phyloP scores from a whole-genome alignment of 139 green algal genomes.

The Limnomonas spitsbergensis region DNA sequence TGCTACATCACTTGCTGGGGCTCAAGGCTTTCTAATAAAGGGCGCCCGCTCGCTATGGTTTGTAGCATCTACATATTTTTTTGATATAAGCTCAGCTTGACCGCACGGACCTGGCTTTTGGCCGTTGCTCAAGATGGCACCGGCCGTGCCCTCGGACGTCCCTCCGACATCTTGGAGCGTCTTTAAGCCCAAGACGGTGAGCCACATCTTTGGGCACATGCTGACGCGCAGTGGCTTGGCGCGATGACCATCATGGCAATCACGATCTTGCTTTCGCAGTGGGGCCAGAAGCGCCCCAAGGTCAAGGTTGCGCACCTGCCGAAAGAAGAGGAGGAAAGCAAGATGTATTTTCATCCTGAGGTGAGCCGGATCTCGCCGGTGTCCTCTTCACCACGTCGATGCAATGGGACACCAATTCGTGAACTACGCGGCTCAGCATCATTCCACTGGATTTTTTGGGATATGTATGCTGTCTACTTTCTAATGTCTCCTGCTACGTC shows the following conservation, averaged over 20 bases:
- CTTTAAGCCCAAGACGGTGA: not conserved
- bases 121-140: slow-evolving; percentile 3
- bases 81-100: no score
- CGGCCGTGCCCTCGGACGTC: not conserved
- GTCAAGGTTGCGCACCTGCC: slow-evolving; percentile 7
- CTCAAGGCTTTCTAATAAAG: no score
- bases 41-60: no score
- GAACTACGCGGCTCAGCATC: not conserved
- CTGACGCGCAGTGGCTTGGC: not conserved
- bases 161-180: not conserved
- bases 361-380: not conserved
- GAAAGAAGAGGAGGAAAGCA: not conserved
- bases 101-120: no score
- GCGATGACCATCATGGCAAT: no score
- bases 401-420: no score
- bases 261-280: not conserved
- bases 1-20: no score
- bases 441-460: not conserved
- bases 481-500: not conserved
- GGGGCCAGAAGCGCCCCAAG: not conserved
- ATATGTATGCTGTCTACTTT: not conserved
- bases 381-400: no score
- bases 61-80: no score
- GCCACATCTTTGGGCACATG: not conserved
- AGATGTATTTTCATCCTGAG: slow-evolving; percentile 8